Evolutionary conservation across 1,139 yeast species (phyloP).

Genomic region (Debaryomyces coudertii): DNA sequence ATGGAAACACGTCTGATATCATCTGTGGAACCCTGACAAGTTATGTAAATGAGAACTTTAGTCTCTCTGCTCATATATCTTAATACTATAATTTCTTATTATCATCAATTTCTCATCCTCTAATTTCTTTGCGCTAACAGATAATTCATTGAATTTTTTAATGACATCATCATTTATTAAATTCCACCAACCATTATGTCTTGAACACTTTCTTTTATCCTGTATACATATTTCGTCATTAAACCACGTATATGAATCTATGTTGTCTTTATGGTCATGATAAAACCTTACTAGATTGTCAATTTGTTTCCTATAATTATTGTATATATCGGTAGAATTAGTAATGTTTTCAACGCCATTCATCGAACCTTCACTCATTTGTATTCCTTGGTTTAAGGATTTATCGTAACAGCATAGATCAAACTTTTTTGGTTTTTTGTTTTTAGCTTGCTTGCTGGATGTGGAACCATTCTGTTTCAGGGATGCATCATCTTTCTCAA

Average conservation of each 20-base stretch:
- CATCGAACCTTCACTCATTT: not conserved
- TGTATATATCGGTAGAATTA: slow-evolving; percentile 14
- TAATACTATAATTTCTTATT: slow-evolving; percentile 39
- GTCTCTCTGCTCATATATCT: slow-evolving; percentile 29
- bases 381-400: slow-evolving; percentile 11
- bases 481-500: slow-evolving; percentile 14
- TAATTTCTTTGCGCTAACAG: slow-evolving; percentile 22
- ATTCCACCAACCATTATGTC: slow-evolving; percentile 70
- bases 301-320: slow-evolving; percentile 19
- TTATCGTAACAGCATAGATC: slow-evolving; percentile 40
- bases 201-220: slow-evolving; percentile 68
- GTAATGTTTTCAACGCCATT: not conserved
- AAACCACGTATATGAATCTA: slow-evolving; percentile 24
- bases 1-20: no score
- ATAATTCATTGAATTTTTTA: slow-evolving; percentile 33
- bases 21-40: no score
- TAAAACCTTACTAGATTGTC: slow-evolving; percentile 11
- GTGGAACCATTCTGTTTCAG: slow-evolving; percentile 18
- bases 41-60: not conserved
- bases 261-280: slow-evolving; percentile 12
- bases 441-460: slow-evolving; percentile 16
- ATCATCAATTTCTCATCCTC: slow-evolving; percentile 28
- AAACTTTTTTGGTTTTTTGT: slow-evolving; percentile 29
- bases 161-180: slow-evolving; percentile 52
- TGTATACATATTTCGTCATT: slow-evolving; percentile 48